These are phyloP conservation scores for Ceratocystis diversiconidia DNA, from an alignment of 2,329 filamentous ascomycete species.

Conservation along the genomic window DNA sequence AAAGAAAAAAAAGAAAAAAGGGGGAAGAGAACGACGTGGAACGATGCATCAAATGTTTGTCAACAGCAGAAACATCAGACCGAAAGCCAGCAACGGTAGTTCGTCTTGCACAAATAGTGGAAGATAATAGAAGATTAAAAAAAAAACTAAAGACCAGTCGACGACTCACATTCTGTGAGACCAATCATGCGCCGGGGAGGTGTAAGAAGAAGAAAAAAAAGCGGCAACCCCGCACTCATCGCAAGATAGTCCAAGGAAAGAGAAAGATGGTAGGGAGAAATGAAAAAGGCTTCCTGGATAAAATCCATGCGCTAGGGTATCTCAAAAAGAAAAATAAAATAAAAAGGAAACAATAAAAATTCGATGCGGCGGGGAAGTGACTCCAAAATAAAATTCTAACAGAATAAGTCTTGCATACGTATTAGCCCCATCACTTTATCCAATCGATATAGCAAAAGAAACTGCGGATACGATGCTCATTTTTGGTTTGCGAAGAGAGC, in stretches of 20 bases:
- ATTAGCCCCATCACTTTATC: neutral
- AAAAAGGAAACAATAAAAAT: neutral
- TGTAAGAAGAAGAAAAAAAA: neutral
- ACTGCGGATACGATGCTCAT: neutral
- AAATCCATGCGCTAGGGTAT: conserved; percentile 16
- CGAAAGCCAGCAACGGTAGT: conserved; percentile 3
- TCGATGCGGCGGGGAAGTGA: neutral
- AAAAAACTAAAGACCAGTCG: neutral
- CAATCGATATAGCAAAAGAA: neutral
- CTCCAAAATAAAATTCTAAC: neutral
- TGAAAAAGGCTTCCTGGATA: conserved; percentile 6
- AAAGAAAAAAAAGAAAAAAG: neutral
- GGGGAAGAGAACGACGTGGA: neutral
- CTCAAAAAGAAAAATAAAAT: conserved; percentile 16
- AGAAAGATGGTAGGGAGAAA: neutral
- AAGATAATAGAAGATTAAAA: neutral
- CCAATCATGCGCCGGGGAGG: neutral
- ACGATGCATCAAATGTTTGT: neutral
- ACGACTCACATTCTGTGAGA: neutral
- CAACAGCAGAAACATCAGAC: neutral
- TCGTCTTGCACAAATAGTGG: neutral
- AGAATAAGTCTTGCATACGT: neutral
- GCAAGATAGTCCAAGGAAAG: conserved; percentile 7
- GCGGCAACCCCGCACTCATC: neutral
- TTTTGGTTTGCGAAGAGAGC: neutral